Percentiles rank a stretch among this genome's conserved stretches.
These are phyloP conservation scores for Liriodendron chinense DNA, from an alignment of 164 flowering plant genomes.

Conservation along the genomic window DNA sequence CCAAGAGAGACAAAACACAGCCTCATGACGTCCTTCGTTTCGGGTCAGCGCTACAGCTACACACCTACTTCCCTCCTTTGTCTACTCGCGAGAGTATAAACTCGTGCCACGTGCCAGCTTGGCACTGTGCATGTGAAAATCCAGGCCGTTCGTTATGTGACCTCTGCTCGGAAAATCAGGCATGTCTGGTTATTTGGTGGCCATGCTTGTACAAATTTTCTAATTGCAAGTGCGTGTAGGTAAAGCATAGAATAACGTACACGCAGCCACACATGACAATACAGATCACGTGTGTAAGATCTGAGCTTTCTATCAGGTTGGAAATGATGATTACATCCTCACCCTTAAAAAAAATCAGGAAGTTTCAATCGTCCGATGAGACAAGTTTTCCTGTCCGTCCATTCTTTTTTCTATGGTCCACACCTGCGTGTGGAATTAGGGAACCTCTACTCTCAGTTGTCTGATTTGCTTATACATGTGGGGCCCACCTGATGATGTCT, in stretches of 20 bases:
- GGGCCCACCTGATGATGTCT: too few species aligned
- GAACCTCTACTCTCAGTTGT: too few species aligned
- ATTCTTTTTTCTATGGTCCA: too few species aligned
- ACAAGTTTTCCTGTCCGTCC: too few species aligned
- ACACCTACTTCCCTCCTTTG: neutral
- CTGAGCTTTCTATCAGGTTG: too few species aligned
- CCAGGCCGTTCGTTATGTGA: neutral
- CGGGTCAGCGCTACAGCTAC: neutral
- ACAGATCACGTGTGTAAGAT: too few species aligned
- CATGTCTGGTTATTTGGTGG: neutral
- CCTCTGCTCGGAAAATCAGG: neutral
- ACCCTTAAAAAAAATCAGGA: too few species aligned
- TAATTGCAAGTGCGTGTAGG: neutral
- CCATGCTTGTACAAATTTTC: neutral
- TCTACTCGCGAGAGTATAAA: neutral
- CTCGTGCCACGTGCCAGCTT: neutral
- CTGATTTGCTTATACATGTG: too few species aligned
- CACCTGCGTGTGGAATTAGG: neutral
- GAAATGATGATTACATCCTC: too few species aligned
- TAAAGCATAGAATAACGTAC: too few species aligned
- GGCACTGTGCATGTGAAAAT: neutral
- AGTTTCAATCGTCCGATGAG: too few species aligned
- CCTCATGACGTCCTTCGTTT: constrained; percentile 4
- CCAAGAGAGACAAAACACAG: constrained; percentile 15
- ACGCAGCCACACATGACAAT: too few species aligned